Percentiles rank a stretch among this genome's conserved stretches.
These are phyloP conservation scores for Scorias spongiosa DNA, from an alignment of 2,329 filamentous ascomycete species.

Conservation along the genomic window DNA sequence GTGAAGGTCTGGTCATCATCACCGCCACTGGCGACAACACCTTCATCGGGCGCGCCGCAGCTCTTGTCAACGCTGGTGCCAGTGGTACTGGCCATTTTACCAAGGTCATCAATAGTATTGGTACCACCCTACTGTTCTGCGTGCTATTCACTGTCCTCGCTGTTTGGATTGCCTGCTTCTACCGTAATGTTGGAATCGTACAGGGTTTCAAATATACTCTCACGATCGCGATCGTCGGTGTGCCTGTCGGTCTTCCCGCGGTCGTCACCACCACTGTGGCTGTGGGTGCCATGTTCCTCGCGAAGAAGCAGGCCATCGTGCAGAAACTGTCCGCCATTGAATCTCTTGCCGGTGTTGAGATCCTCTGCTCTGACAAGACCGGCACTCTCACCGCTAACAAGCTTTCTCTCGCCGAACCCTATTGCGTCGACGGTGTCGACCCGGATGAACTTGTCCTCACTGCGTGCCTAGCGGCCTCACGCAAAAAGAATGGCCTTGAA, in stretches of 20 bases:
- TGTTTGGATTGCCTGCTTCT: conserved; percentile 79
- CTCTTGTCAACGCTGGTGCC: conserved; percentile 48
- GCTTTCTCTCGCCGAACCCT: conserved; percentile 61
- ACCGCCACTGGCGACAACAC: conserved; percentile 79
- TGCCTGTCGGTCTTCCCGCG: conserved; percentile 64
- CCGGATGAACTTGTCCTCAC: conserved; percentile 78
- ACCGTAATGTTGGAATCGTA: conserved; percentile 70
- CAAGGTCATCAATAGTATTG: conserved; percentile 76
- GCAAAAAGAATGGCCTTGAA: conserved; percentile 65
- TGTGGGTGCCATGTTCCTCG: conserved; percentile 62
- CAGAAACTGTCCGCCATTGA: conserved; percentile 69
- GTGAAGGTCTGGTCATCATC: conserved; percentile 69
- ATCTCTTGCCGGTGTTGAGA: conserved; percentile 60
- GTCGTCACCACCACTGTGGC: conserved; percentile 65
- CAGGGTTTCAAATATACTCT: conserved; percentile 54
- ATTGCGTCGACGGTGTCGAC: conserved; percentile 60
- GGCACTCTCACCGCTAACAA: conserved; percentile 64
- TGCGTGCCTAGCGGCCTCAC: conserved; percentile 59
- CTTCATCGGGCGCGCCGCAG: conserved; percentile 77
- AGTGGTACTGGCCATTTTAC: conserved; percentile 72
- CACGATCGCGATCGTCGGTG: conserved; percentile 61
- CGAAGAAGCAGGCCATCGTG: conserved; percentile 63
- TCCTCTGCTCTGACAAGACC: conserved; percentile 71
- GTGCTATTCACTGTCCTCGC: conserved; percentile 51
- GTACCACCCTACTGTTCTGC: conserved; percentile 54